These are phyloP conservation scores for Chlorella sp. DNA, from an alignment of 139 green algal genomes.

Conservation along the genomic window DNA sequence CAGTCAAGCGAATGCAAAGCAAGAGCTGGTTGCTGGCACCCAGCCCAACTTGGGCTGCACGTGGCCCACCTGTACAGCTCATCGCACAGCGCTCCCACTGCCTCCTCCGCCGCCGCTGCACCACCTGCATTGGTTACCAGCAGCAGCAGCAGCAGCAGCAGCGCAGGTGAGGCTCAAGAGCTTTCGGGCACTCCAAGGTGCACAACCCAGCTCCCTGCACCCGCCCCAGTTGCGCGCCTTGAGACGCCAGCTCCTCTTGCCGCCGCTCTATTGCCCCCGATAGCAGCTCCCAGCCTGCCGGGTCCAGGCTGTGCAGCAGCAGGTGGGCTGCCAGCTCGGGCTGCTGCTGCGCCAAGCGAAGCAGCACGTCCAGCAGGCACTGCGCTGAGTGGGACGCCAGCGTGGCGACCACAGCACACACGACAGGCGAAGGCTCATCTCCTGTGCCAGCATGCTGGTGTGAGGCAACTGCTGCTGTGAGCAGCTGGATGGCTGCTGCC, in stretches of 20 bases:
- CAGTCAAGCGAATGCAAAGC: too few species aligned
- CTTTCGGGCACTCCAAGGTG: background rate
- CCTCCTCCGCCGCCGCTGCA: background rate
- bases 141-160: background rate
- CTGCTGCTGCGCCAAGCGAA: background rate
- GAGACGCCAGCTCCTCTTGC: slow-evolving; percentile 17
- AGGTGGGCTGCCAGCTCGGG: slow-evolving; percentile 15
- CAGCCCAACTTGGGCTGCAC: too few species aligned
- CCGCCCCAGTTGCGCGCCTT: background rate
- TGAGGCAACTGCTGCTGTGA: background rate
- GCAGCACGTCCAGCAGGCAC: slow-evolving; percentile 23
- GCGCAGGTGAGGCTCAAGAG: background rate
- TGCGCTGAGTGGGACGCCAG: slow-evolving; percentile 15
- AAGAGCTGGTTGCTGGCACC: too few species aligned
- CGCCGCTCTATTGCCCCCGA: slow-evolving; percentile 1
- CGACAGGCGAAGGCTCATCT: background rate
- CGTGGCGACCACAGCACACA: background rate
- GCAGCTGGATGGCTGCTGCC: background rate
- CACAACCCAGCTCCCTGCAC: background rate
- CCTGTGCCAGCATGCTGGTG: background rate
- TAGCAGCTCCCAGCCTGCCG: slow-evolving; percentile 23
- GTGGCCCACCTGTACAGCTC: slow-evolving; percentile 16
- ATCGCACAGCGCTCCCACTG: slow-evolving; percentile 6
- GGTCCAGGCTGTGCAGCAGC: slow-evolving; percentile 19
- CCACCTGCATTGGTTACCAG: background rate